These are phyloP conservation scores for Metschnikowia matae DNA, from an alignment of 805 yeast genomes.

Conservation along the genomic window DNA sequence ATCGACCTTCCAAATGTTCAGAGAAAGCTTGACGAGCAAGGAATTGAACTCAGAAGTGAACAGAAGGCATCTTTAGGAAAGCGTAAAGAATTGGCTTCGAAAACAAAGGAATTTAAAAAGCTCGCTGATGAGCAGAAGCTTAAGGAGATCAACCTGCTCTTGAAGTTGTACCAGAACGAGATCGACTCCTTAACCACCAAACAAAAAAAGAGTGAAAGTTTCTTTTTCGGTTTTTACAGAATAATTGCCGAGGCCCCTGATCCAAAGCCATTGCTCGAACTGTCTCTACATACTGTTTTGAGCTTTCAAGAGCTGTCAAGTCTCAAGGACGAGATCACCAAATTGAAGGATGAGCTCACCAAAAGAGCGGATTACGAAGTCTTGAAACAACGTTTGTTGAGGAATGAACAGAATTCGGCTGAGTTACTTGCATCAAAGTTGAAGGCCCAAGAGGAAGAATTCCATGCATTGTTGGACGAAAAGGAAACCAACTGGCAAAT, in stretches of 20 bases:
- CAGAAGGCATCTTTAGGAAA: constrained; percentile 65
- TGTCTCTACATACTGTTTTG: constrained; percentile 60
- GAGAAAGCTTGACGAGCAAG: constrained; percentile 67
- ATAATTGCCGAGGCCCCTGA: constrained; percentile 88
- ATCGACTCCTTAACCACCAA: constrained; percentile 79
- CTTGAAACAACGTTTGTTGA: constrained; percentile 56
- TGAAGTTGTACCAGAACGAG: constrained; percentile 80
- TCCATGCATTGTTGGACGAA: constrained; percentile 65
- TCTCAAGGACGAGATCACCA: constrained; percentile 47
- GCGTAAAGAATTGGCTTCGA: constrained; percentile 72
- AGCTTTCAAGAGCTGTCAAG: constrained; percentile 50
- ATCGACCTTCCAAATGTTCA: constrained; percentile 71
- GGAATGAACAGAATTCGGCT: constrained; percentile 58
- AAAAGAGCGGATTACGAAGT: constrained; percentile 75
- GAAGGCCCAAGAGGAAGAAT: constrained; percentile 70
- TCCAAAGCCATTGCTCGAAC: constrained; percentile 76
- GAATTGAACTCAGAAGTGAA: constrained; percentile 62
- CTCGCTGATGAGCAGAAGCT: constrained; percentile 65
- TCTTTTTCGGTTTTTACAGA: constrained; percentile 71
- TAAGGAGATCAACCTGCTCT: constrained; percentile 57
- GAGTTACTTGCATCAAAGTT: constrained; percentile 51
- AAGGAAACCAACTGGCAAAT: constrained; percentile 65
- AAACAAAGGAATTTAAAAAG: constrained; percentile 83
- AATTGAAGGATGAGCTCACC: constrained; percentile 55
- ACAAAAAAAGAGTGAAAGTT: constrained; percentile 67